Base-by-base conservation (phyloP, 148 eudicot species). In the Fagopyrum tataricum region DNA sequence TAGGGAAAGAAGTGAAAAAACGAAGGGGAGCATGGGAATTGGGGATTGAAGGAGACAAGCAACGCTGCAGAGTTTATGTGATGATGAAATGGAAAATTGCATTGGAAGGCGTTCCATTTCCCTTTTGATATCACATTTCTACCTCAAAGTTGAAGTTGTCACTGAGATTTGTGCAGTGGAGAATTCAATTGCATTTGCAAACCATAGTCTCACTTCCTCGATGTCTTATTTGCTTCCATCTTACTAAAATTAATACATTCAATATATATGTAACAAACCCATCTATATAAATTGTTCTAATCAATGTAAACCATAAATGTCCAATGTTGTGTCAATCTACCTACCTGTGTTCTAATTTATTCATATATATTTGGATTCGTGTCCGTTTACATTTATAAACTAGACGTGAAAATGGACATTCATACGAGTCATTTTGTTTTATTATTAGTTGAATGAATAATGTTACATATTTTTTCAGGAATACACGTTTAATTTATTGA, bases 11-110 rank as follows among this genome's bases (percentile, higher is more conserved):
- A 17, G 7, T 7, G 11, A 55, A 18, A 24, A 55, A 55, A 24
- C 7, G 24, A 55, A 13, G 68, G n/a, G 10, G 68, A 31, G 42
- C 37, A 37, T 64, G 68, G 68, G 43, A 64, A 64, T 31, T 64
- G 68, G 43, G 68, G 43, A 64, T 31, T 64, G 68, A 64, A 64
- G 68, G 68, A 64, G 68, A 64, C 68, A 64, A 64, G 68, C 12
- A 64, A 31, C 43, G 43, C 68, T 64, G 68, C 20, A 64, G 31
- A 64, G 42, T 64, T 37, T 24, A 31, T 23, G 43, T 11, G 68
- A 37, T 64, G 68, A 64, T 12, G 37, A 37, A 62, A 62, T 62
- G 43, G 43, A 64, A 31, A 64, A 0, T 4, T 64, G 68, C 68
- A 10, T 64, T 64, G 68, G 68, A 15, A 15, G 43, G 68, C 42